Conservation (phyloP, 192 early-diverging fungal genomes). For the Podila minutissima region DNA sequence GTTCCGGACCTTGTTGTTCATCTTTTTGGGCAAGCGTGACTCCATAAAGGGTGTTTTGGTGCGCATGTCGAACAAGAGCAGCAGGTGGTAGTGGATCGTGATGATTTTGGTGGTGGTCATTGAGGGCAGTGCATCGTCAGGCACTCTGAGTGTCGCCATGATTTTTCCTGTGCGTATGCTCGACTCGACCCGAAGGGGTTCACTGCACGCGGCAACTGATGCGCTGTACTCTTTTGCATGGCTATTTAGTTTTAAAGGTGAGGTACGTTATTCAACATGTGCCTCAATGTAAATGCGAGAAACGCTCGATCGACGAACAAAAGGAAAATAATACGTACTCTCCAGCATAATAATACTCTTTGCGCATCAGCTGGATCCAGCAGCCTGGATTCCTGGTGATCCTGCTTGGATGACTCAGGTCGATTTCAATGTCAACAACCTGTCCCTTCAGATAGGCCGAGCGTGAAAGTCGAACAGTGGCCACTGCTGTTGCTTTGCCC, state of each 20-base stretch:
- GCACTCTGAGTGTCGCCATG: conserved; percentile 13
- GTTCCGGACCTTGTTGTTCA: conserved; percentile 6
- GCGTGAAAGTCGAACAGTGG: conserved; percentile 10
- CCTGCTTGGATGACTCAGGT: conserved; percentile 7
- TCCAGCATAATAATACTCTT: conserved; percentile 23
- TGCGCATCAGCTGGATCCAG: conserved; percentile 40
- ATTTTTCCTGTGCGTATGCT: conserved; percentile 19
- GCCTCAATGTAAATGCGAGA: neutral
- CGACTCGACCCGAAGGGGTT: conserved; percentile 8
- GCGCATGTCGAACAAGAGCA: conserved; percentile 35
- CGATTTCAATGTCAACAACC: conserved; percentile 2
- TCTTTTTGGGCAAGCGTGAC: neutral
- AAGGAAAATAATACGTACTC: conserved; percentile 17
- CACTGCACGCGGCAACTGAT: conserved; percentile 1
- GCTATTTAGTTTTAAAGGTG: neutral
- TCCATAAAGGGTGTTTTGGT: conserved; percentile 19
- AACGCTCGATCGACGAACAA: neutral
- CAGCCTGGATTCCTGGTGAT: conserved; percentile 30
- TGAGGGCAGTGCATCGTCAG: conserved; percentile 13
- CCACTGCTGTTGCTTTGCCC: conserved; percentile 12
- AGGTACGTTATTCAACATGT: neutral
- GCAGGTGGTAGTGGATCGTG: conserved; percentile 24
- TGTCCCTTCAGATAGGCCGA: conserved; percentile 26
- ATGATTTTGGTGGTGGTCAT: conserved; percentile 23
- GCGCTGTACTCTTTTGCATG: conserved; percentile 30